Percentiles rank a stretch among this genome's conserved stretches.
Conservation (phyloP, 495 filamentous ascomycete genomes). For the Penicillium antarcticum region DNA sequence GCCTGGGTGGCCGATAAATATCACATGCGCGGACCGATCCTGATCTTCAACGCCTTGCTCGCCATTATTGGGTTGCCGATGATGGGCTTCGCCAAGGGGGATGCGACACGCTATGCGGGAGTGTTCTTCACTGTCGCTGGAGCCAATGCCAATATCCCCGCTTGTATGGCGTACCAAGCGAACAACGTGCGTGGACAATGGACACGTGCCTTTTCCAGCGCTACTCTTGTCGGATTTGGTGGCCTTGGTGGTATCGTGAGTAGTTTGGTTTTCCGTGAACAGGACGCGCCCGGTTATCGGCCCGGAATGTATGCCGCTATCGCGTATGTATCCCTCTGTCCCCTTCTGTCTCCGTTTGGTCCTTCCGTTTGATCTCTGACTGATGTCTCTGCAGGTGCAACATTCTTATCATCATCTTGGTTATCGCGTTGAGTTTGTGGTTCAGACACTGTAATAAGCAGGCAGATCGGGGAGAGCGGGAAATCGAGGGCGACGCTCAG, state of each 20-base stretch:
- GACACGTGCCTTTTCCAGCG: conserved; percentile 59
- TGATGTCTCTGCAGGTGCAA: conserved; percentile 32
- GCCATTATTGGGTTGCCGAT: conserved; percentile 50
- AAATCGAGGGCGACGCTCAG: conserved; percentile 32
- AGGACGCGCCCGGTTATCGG: conserved; percentile 55
- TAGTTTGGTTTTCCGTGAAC: conserved; percentile 52
- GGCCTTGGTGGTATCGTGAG: conserved; percentile 60
- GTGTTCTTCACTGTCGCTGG: conserved; percentile 60
- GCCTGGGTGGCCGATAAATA: conserved; percentile 56
- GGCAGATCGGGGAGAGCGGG: conserved; percentile 33
- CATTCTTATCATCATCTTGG: conserved; percentile 39
- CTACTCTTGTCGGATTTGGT: conserved; percentile 52
- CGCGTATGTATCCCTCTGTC: conserved; percentile 33
- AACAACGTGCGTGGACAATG: conserved; percentile 67
- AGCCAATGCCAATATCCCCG: conserved; percentile 59
- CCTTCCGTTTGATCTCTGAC: neutral
- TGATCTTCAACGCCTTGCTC: conserved; percentile 53
- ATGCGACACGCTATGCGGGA: conserved; percentile 58
- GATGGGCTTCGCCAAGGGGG: conserved; percentile 49
- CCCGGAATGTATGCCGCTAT: conserved; percentile 53
- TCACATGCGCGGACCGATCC: conserved; percentile 52
- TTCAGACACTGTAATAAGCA: conserved; percentile 35
- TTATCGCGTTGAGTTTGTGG: conserved; percentile 27
- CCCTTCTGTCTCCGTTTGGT: neutral
- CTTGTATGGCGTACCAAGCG: conserved; percentile 58